Evolutionary conservation across 768 basidiomycete genomes (phyloP), one percentile per base, ranked within the genome.

Genomic region (Favolaschia claudopus): DNA sequence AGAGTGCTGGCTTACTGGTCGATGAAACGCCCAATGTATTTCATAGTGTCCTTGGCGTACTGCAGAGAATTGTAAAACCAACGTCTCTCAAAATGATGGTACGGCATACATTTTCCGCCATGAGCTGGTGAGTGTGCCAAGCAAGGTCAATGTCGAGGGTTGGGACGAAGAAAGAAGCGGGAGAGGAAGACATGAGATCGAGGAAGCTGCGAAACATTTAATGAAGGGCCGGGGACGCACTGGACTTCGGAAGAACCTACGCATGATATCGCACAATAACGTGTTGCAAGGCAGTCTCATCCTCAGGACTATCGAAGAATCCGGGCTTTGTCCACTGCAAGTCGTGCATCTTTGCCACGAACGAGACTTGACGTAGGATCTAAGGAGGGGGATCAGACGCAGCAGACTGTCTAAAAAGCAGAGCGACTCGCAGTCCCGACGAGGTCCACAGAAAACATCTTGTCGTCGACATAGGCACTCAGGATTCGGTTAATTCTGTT

Each of bases 51-150:
- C 1, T 58, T 44, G 6, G 68, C 64, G 64, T 91, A 91, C 33
- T 64, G 40, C 12, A 17, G 10, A 32, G 15, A 15, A n/a, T n/a
- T 29, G 29, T 37, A 19, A 31, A 14, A n/a, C 27, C 24, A 37
- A 2, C 34, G 6, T 31, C 15, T 13, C 7, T 24, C 32, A 9
- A 2, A 13, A 9, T 32, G 25, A 19, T 10, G 19, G 13, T 40
- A 14, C 6, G 28, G 20, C 29, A 7, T 47, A 63, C 61, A 3
- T 75, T 73, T 2, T 53, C 56, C 0, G 77, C 76, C 67, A 81
- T 75, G 6, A 91, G 77, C 61, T 90, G 89, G 55, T 91, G 89
- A 0, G 88, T 88, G 61, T 92, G 90, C 89, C 89, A 91, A 5
- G 81, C 84, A 19, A 92, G 75, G 62, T 91, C 90, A 32, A 92